Base-by-base conservation (phyloP, 495 filamentous ascomycete species). In the Aspergillus ostianus region DNA sequence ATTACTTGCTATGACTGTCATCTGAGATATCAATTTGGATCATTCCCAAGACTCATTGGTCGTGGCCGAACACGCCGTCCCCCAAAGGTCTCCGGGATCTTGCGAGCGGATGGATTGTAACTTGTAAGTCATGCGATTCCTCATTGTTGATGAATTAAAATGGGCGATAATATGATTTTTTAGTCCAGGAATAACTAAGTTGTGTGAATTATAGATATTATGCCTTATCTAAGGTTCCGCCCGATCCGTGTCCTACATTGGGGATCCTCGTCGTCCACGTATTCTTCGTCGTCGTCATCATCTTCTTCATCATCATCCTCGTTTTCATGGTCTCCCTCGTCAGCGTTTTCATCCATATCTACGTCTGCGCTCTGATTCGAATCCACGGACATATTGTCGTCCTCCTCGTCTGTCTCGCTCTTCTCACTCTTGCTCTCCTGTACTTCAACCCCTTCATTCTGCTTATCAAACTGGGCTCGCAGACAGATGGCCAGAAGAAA, bases 191-290 rank as follows among this genome's bases (percentile, higher is more conserved):
- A 5, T 50, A 15, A 20, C 47, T 18, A 50, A 36, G 32, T 36
- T 20, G 56, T 56, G 56, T 27, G 12, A 23, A 47, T n/a, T 20
- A 47, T 57, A 27, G 47, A 51, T 51, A 29, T 44, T 27, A 29
- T 49, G 32, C 60, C 62, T 59, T 58, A 55, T 55, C 60, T 54
- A 66, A 67, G 65, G 65, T 63, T 68, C 65, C 65, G 68, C 68
- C 62, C 59, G 63, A 66, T 70, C 67, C 67, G 67, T 65, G 68
- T 70, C 68, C 68, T 65, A 67, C 29, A 30, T 30, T 30, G 29
- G 8, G 29, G 32, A 36, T 12, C 12, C 7, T 36, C 32, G 6
- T 41, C 3, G 10, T 41, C 36, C 1, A 2, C 10, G 13, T 41
- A 2, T 2, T 41, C 36, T 2, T 13, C 10, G 13, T 41, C 12